Evolutionary conservation across 352 stramenopile genomes (phyloP), one percentile per base, ranked within the genome.

Genomic region (Phytopythium mirpurense): DNA sequence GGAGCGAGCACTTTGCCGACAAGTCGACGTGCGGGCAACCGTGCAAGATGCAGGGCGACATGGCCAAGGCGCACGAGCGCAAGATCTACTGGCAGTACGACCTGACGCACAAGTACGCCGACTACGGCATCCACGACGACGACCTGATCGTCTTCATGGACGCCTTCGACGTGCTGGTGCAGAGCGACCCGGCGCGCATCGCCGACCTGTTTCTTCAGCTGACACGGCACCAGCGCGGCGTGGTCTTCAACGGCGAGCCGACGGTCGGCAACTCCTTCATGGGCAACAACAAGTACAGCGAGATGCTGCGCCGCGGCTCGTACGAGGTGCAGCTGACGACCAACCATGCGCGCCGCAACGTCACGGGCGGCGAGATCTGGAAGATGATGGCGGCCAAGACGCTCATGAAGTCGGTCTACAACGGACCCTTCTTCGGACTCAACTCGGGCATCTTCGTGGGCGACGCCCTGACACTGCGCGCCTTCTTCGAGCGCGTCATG

Each of bases 361-460:
- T 40, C 35, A 19, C 35, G 9, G 35, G 35, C 35, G 19, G 19
- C 35, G 15, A 40, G 14, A 40, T 40, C 14, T 40, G 35, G 35
- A 40, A 40, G 35, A 3, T 40, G 15, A 40, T 40, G 35, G 35
- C 35, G n/a, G 35, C 35, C 35, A 40, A 40, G 35, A 40, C 15
- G 35, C 35, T 40, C 15, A 40, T 37, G 34, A 37, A 5, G 11
- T 10, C 34, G 10, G 10, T 14, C 5, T 18, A 3, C 34, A 37
- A 37, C 34, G 34, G 34, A 10, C 35, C 35, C 4, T 40, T 40
- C 35, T 40, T 40, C 35, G 35, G 35, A 5, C 15, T 42, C 12
- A 42, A 42, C 36, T 42, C 36, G 14, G 36, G 36, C 18, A 42
- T 42, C 36, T 42, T 42, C 18, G 36, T 42, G 16, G 36, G 36